Evolutionary conservation across 352 stramenopile species (phyloP), one percentile per base, ranked within the genome.

Genomic region (Aphanomyces cochlioides): DNA sequence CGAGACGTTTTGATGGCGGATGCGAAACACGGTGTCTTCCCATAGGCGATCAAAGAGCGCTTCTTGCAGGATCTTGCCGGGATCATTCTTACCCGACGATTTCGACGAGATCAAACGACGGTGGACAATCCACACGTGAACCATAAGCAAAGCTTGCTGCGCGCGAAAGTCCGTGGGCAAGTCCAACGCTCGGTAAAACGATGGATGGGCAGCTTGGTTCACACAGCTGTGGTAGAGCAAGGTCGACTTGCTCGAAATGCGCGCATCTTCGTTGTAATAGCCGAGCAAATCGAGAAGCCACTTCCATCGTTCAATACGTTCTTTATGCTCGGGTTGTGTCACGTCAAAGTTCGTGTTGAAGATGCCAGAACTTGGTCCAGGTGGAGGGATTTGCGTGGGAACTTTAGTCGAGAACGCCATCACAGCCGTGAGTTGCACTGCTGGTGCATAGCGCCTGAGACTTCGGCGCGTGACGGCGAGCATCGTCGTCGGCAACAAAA

Each of bases 91-190:
- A 66, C 86, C 77, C 8, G 74, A 67, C 56, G 75, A 66, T 53
- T 88, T 78, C 37, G 57, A 43, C 7, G 82, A 72, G 47, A 97
- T 79, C 53, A 98, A 76, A 38, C 95, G 92, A 64, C 93, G 94
- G 75, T 99, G 96, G 47, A 98, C 75, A 61, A 99, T 88, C 96
- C 96, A 99, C 72, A 99, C 86, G 75, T 99, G 96, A 54, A 90
- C 88, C 67, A 98, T 93, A 17, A 98, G 76, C 63, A 99, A 73
- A 47, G 93, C 89, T 77, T 99, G 96, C 65, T 96, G 91, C 21
- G 86, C 80, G 28, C 92, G 90, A 78, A 98, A 98, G 65, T 96
- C 89, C 39, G 82, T 79, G 37, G 74, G 74, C 40, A 93, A 56
- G 66, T 83, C 77, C 74, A 93, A 66, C 43, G 82, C 82, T 28